Base-by-base conservation (phyloP, 1,139 yeast species). In the Protomyces macrosporus region DNA sequence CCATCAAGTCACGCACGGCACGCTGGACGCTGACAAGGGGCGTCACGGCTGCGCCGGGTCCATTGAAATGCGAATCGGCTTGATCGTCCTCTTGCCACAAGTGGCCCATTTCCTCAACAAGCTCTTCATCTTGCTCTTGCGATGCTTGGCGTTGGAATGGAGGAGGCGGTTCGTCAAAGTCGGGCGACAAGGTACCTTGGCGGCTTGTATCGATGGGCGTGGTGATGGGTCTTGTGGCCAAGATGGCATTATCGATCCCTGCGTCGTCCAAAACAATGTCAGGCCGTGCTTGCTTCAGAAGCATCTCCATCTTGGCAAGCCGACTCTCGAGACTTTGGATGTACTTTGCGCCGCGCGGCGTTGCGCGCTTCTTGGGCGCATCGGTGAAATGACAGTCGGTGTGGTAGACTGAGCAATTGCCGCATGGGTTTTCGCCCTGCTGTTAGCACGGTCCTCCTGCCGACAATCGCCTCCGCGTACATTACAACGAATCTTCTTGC, bases 401-500 rank as follows among this genome's bases (percentile, higher is more conserved):
- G 56, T 57, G 60, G 59, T 67, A 67, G 42, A 39, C 48, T 37
- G 40, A 30, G 14, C 61, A 57, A 23, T 57, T 57, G 50, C 52
- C 37, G 39, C 61, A 23, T n/a, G 40, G 40, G 10, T 75, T 70
- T 42, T 66, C 69, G 2, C 75, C 74, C 1, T 80, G 75, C 65
- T 81, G 83, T 3, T 73, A 60, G 71, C 96, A 89, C 67, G 23
- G 82, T 79, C 0, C 81, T 74, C 70, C 96, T 88, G 0, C 72
- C 67, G 0, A 96, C 96, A 68, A 84, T 7, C 23, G 23, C 23
- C 23, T 23, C 39, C 3, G 35, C 64, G 70, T 69, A 89, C 95
- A 70, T 86, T 87, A 71, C 96, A 89, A 71, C 87, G 87, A 59
- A 86, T 82, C 72, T 88, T 88, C 64, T 84, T 76, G 65, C 80